Evolutionary conservation across 176 grass and related monocot genomes (phyloP).

Genomic region (Musa troglodytarum): DNA sequence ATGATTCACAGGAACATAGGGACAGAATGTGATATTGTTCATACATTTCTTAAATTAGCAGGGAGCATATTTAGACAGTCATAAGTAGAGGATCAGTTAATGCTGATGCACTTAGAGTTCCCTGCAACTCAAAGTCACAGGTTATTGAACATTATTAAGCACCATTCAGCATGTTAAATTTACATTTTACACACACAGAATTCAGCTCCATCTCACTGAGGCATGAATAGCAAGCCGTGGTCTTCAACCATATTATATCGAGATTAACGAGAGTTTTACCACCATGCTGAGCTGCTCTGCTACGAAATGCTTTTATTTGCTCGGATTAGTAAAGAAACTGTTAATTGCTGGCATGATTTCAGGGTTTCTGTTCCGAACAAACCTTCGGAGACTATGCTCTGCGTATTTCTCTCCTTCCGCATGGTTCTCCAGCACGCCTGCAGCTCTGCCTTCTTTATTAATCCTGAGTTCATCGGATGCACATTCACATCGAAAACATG

Average conservation of each 20-base stretch:
- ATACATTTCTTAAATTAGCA: no score
- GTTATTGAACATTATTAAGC: no score
- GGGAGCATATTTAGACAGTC: no score
- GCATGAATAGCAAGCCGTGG: no score
- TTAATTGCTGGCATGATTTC: slow-evolving; percentile 15
- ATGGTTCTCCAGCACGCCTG: slow-evolving; percentile 12
- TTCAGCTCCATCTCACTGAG: no score
- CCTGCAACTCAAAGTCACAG: no score
- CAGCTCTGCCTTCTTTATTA: slow-evolving; percentile 5
- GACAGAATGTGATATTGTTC: no score
- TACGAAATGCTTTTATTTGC: background rate
- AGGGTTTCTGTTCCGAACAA: slow-evolving; percentile 4
- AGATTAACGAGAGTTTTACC: background rate
- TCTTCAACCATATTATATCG: background rate
- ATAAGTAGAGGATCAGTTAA: no score
- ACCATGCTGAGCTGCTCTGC: background rate
- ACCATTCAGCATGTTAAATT: no score
- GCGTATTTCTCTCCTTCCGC: background rate
- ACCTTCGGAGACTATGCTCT: slow-evolving; percentile 4
- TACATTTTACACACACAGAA: no score
- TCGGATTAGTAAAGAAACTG: background rate
- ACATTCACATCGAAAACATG: background rate
- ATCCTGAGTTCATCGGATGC: background rate
- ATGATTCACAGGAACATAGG: no score
- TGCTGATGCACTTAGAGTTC: no score